Conservation (phyloP, 1,139 yeast genomes). For the Blastobotrys aristatus region DNA sequence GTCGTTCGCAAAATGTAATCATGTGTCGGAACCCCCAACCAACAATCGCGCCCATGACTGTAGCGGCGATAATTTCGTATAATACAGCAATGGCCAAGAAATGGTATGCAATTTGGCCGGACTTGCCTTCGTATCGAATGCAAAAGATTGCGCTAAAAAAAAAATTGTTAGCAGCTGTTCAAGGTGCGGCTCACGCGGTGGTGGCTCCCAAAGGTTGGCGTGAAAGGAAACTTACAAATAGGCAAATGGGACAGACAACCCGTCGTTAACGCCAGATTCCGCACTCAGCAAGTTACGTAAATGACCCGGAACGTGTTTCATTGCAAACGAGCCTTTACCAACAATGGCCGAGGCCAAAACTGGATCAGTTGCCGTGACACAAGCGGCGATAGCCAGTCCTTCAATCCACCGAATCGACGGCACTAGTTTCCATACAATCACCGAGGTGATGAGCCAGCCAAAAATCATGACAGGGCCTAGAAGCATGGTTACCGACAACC, state of each 20-base stretch:
- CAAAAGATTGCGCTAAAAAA: constrained; percentile 54
- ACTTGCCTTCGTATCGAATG: constrained; percentile 60
- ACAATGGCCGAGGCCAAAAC: constrained; percentile 97
- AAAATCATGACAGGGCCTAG: constrained; percentile 89
- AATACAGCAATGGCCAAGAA: constrained; percentile 79
- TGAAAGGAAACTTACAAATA: constrained; percentile 34
- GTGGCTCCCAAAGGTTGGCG: no score
- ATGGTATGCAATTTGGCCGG: constrained; percentile 68
- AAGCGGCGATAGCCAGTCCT: constrained; percentile 78
- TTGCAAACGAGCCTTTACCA: constrained; percentile 95
- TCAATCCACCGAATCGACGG: constrained; percentile 78
- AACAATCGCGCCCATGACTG: constrained; percentile 65
- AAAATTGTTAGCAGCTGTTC: no score
- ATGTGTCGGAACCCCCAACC: constrained; percentile 75
- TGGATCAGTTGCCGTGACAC: constrained; percentile 97
- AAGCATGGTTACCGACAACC: constrained; percentile 75
- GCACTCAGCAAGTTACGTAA: constrained; percentile 84
- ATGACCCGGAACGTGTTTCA: constrained; percentile 89
- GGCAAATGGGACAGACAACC: constrained; percentile 96
- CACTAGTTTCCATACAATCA: constrained; percentile 77
- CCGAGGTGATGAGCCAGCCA: constrained; percentile 88
- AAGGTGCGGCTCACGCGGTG: no score
- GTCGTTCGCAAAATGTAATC: constrained; percentile 72
- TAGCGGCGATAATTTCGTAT: constrained; percentile 86
- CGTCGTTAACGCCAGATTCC: constrained; percentile 96